Evolutionary conservation across 805 yeast species (phyloP).

Genomic region (Candida andamanensis): DNA sequence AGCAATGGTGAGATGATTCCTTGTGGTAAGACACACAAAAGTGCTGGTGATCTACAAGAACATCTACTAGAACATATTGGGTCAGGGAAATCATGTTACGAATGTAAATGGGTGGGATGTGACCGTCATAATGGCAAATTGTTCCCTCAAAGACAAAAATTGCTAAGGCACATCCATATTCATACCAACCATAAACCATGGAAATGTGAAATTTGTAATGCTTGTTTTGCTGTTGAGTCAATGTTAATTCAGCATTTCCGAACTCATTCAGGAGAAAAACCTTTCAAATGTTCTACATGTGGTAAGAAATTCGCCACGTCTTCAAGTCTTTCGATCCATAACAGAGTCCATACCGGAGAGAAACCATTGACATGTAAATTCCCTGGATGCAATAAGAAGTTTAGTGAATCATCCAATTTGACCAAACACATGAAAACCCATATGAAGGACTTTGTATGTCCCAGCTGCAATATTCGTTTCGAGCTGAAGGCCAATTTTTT

Average conservation of each 20-base stretch:
- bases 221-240: conserved; percentile 69
- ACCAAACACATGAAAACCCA: conserved; percentile 86
- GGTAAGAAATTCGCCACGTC: conserved; percentile 77
- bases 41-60: conserved; percentile 59
- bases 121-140: conserved; percentile 50
- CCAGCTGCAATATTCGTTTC: conserved; percentile 3
- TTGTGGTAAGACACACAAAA: conserved; percentile 49
- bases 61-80: conserved; percentile 75
- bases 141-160: conserved; percentile 81
- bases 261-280: conserved; percentile 86
- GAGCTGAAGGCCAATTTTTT: conserved; percentile 3
- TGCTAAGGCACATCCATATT: conserved; percentile 78
- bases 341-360: conserved; percentile 84
- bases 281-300: conserved; percentile 70
- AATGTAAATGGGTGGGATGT: conserved; percentile 79
- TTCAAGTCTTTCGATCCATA: conserved; percentile 77
- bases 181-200: conserved; percentile 86
- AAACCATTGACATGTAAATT: conserved; percentile 77
- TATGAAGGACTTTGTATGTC: conserved; percentile 14
- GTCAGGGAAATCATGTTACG: conserved; percentile 63
- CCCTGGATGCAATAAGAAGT: conserved; percentile 78
- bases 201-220: conserved; percentile 63
- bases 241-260: conserved; percentile 79
- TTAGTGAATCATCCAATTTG: conserved; percentile 84
- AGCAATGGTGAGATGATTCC: conserved; percentile 26